A percentile compares a stretch with the other conserved stretches of the same genome.
Conservation (phyloP, 2,329 filamentous ascomycete genomes). For the Blastomyces parvus region DNA sequence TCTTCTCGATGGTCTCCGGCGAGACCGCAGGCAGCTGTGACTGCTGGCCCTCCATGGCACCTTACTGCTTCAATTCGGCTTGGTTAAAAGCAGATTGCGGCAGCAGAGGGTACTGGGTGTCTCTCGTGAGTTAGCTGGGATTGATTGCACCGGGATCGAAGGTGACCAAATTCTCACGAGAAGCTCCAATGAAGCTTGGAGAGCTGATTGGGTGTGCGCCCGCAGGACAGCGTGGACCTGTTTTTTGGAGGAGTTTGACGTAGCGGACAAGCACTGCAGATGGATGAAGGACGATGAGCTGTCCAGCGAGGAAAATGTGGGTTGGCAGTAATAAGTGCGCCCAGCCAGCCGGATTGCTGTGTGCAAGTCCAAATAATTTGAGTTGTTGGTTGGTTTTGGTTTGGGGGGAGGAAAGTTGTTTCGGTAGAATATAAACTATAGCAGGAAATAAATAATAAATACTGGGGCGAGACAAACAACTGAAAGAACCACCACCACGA, state of each 20-base stretch:
- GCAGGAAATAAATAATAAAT: background rate
- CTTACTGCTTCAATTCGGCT: slow-evolving; percentile 70
- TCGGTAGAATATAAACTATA: background rate
- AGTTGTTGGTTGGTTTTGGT: background rate
- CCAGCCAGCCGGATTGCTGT: background rate
- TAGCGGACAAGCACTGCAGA: background rate
- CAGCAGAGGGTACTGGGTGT: slow-evolving; percentile 10
- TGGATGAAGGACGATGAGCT: background rate
- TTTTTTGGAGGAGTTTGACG: background rate
- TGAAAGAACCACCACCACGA: background rate
- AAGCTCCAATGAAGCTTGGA: slow-evolving; percentile 3
- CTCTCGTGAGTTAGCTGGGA: background rate
- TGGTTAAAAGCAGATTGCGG: slow-evolving; percentile 10
- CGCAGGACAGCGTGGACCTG: background rate
- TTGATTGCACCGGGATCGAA: background rate
- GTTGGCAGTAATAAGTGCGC: background rate
- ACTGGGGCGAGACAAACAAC: background rate
- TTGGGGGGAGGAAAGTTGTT: background rate
- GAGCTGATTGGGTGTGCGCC: background rate
- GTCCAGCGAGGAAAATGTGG: background rate
- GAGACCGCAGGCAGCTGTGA: slow-evolving; percentile 55
- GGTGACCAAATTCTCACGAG: background rate
- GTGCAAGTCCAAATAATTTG: background rate
- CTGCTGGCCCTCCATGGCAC: slow-evolving; percentile 64
- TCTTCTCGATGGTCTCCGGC: slow-evolving; percentile 61